A percentile compares a stretch with the other conserved stretches of the same genome.
phyloP scores from a whole-genome alignment of 2,329 filamentous ascomycete genomes.

The Boeremia exigua region DNA sequence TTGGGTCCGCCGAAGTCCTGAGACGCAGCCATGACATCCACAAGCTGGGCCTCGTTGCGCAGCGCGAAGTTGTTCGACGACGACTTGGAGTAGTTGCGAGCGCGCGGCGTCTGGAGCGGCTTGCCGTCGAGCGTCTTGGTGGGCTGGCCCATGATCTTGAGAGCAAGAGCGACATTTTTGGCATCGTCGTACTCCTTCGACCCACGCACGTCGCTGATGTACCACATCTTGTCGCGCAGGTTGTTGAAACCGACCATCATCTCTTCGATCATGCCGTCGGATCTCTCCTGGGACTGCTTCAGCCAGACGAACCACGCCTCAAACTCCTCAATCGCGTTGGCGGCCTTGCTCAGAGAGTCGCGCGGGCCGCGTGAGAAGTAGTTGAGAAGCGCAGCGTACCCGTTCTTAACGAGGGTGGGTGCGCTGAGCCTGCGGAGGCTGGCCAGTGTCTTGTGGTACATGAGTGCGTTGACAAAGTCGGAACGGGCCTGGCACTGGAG shows the following conservation, averaged over 20 bases:
- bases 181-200: constrained; percentile 88
- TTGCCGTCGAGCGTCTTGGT: constrained; percentile 51
- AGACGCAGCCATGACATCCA: constrained; percentile 83
- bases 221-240: constrained; percentile 98
- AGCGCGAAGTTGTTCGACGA: constrained; percentile 69
- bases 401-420: constrained; percentile 67
- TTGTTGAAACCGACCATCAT: constrained; percentile 77
- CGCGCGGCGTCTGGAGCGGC: constrained; percentile 47
- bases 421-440: constrained; percentile 70
- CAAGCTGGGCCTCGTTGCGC: constrained; percentile 81
- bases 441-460: constrained; percentile 83
- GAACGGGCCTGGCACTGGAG: constrained; percentile 77
- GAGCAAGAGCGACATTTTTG: constrained; percentile 80
- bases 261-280: constrained; percentile 74
- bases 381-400: constrained; percentile 74
- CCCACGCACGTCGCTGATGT: constrained; percentile 89
- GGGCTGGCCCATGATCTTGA: constrained; percentile 84
- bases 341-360: constrained; percentile 72
- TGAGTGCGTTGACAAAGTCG: constrained; percentile 82
- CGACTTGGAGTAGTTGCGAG: constrained; percentile 53
- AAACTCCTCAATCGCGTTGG: constrained; percentile 76
- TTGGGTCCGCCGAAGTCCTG: constrained; percentile 88
- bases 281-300: constrained; percentile 79
- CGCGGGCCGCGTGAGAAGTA: constrained; percentile 75
- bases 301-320: constrained; percentile 84